Evolutionary conservation across 345 rosid genomes (phyloP).

Genomic region (Corymbia maculata): DNA sequence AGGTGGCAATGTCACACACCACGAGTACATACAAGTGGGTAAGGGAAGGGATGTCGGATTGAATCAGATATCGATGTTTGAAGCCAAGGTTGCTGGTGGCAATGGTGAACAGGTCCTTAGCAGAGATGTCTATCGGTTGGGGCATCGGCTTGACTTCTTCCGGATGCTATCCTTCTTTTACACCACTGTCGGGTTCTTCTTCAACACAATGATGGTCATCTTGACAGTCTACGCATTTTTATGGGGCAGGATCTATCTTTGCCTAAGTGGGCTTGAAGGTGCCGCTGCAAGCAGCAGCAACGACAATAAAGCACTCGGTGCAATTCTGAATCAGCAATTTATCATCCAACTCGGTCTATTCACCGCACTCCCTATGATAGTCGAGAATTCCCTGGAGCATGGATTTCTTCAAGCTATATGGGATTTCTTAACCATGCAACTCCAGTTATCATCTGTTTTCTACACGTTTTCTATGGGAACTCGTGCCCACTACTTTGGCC

Average conservation of each 20-base stretch:
- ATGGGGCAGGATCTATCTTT: neutral
- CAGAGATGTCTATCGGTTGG: conserved; percentile 1
- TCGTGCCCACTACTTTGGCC: conserved; percentile 3
- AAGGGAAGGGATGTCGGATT: conserved; percentile 7
- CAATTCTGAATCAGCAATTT: conserved; percentile 1
- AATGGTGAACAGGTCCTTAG: conserved; percentile 1
- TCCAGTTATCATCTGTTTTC: conserved; percentile 2
- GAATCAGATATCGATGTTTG: conserved; percentile 1
- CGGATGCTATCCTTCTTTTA: conserved; percentile 3
- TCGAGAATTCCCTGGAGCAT: conserved; percentile 2
- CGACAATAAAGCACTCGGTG: conserved; percentile 1
- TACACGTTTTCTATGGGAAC: conserved; percentile 8
- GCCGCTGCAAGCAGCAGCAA: neutral
- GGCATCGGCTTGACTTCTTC: neutral
- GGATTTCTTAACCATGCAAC: conserved; percentile 7
- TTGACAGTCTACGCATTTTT: neutral
- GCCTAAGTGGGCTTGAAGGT: neutral
- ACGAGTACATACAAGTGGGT: conserved; percentile 1
- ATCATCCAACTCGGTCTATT: neutral
- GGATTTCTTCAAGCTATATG: conserved; percentile 2
- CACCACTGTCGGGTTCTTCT: conserved; percentile 2
- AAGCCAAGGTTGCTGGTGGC: conserved; percentile 1
- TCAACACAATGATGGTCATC: conserved; percentile 1
- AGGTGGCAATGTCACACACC: conserved; percentile 3
- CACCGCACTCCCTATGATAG: conserved; percentile 3